Percentiles rank a stretch among this genome's conserved stretches.
Evolutionary conservation across 2,329 filamentous ascomycete genomes (phyloP).

Genomic region (Aspergillus sclerotialis): DNA sequence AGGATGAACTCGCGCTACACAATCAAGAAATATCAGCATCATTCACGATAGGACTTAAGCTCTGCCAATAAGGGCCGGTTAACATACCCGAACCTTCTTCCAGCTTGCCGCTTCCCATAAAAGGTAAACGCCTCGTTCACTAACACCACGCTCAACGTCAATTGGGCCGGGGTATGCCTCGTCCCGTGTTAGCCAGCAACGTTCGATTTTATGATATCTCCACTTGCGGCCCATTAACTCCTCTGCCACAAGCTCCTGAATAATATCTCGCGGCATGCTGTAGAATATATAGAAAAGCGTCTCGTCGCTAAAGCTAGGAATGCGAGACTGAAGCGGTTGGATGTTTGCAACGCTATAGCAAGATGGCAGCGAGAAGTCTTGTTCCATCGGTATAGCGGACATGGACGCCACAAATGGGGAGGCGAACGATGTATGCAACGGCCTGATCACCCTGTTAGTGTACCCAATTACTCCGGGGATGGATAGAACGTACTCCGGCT

Average conservation of each 20-base stretch:
- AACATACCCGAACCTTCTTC: conserved; percentile 43
- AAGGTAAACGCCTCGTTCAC: conserved; percentile 45
- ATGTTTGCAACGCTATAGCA: conserved; percentile 63
- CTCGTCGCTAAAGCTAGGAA: conserved; percentile 55
- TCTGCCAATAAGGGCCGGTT: neutral
- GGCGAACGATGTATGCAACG: conserved; percentile 57
- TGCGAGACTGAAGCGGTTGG: conserved; percentile 52
- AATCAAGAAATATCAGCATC: conserved; percentile 10
- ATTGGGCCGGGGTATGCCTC: conserved; percentile 41
- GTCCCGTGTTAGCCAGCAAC: conserved; percentile 46
- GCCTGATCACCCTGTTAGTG: conserved; percentile 28
- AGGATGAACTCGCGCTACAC: conserved; percentile 41
- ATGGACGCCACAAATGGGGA: conserved; percentile 55
- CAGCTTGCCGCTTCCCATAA: conserved; percentile 44
- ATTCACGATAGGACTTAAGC: neutral
- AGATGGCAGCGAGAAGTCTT: conserved; percentile 55
- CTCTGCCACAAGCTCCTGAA: conserved; percentile 59
- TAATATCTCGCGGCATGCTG: conserved; percentile 57
- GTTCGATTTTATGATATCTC: conserved; percentile 47
- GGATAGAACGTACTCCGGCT: conserved; percentile 45
- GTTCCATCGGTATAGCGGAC: conserved; percentile 53
- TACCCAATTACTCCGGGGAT: conserved; percentile 11
- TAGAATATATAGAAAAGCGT: conserved; percentile 66
- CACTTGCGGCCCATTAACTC: conserved; percentile 52
- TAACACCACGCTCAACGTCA: conserved; percentile 41